Evolutionary conservation across 176 grass and related monocot species (phyloP), one percentile per base, ranked within the genome.

Genomic region (Triticum urartu): DNA sequence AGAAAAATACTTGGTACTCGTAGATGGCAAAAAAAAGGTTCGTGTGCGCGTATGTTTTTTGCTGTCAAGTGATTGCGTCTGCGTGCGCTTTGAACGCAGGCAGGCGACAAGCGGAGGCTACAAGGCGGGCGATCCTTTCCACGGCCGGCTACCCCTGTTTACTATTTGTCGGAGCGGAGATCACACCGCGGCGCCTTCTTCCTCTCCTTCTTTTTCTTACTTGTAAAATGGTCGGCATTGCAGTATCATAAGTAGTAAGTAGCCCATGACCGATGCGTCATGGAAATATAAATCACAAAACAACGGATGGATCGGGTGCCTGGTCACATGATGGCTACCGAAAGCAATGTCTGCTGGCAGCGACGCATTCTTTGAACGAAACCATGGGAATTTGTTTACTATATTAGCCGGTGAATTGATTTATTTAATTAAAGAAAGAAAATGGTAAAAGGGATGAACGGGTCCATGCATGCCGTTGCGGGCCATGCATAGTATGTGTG

Each of bases 81-180:
- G 89, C 84, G 22, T 73, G 82, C 38, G 60, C 12, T 39, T 58
- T 39, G 48, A 42, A 25, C 77, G 61, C 68, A 39, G 8, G 50
- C 15, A 18, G 77, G 77, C n/a, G 69, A 85, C 77, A 81, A 47
- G 77, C 81, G 77, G 75, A 77, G 81, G 33, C 70, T 71, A 69
- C 82, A 91, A 85, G 70, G 22, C 50, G 59, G 90, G 72, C 72
- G 82, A 86, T 82, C 56, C 82, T 86, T 91, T 88, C 90, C 72
- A 88, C 85, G 86, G 54, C 78, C 86, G 86, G 71, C 90, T 59
- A 62, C 78, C 64, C 4, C 72, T 75, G 42, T 35, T 69, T 66
- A 54, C 81, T 42, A 52, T 56, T 85, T 88, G 89, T 77, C 86
- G 77, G 68, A 14, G 12, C 86, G 76, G 68, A 54, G 50, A 4